Conservation (phyloP, 2,329 filamentous ascomycete species). For the Juglanconis juglandina region DNA sequence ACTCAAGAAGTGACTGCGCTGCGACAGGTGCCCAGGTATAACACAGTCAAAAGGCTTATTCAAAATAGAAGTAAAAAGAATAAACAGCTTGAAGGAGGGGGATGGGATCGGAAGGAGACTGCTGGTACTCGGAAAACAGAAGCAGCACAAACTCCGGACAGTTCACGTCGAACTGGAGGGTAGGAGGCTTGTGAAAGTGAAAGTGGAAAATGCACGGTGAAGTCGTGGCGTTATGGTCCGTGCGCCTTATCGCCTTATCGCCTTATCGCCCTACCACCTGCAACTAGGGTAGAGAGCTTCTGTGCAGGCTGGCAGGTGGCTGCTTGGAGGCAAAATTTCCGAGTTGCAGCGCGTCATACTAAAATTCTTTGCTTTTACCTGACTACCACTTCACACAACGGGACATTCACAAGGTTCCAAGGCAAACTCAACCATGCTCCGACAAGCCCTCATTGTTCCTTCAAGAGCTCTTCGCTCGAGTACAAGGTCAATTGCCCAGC, state of each 20-base stretch:
- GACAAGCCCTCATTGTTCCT: constrained; percentile 41
- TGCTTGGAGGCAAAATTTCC: constrained; percentile 13
- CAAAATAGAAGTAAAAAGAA: too few species aligned
- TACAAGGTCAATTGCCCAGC: constrained; percentile 33
- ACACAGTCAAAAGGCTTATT: too few species aligned
- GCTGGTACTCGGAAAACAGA: too few species aligned
- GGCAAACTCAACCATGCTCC: constrained; percentile 37
- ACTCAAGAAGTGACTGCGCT: too few species aligned
- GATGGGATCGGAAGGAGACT: too few species aligned
- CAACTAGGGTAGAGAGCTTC: background rate
- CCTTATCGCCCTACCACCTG: too few species aligned
- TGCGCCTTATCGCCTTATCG: constrained; percentile 16
- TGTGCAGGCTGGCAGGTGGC: background rate
- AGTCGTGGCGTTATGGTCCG: background rate
- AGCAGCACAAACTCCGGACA: too few species aligned
- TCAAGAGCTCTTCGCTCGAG: constrained; percentile 43
- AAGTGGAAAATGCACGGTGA: background rate
- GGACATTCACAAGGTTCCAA: background rate
- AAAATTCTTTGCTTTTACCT: constrained; percentile 16
- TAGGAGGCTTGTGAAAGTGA: background rate
- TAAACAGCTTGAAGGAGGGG: too few species aligned
- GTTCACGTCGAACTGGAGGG: too few species aligned
- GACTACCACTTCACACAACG: constrained; percentile 6
- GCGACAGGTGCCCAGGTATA: too few species aligned
- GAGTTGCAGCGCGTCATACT: constrained; percentile 16